Percentiles rank a stretch among this genome's conserved stretches.
These are phyloP conservation scores for Psilocybe sp. DNA, from an alignment of 768 basidiomycete genomes.

Conservation along the genomic window DNA sequence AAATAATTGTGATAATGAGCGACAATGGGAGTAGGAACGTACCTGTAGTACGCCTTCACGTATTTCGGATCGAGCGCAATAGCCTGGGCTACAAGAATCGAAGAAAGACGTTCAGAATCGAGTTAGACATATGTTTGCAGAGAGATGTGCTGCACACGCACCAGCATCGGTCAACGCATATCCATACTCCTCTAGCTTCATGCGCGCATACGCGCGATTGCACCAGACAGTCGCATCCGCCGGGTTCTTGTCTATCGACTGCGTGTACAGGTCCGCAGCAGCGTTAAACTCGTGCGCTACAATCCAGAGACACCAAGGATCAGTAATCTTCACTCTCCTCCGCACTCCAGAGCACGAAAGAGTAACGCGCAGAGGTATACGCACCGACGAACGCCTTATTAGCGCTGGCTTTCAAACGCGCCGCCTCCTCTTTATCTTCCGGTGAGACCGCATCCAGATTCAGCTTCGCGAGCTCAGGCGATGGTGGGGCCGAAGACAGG, in stretches of 20 bases:
- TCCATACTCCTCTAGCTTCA: constrained; percentile 91
- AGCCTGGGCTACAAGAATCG: constrained; percentile 58
- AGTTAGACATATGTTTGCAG: background rate
- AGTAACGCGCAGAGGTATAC: constrained; percentile 15
- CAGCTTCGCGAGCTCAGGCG: constrained; percentile 55
- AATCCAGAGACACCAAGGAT: background rate
- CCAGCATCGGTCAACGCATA: constrained; percentile 88
- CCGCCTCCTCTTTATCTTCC: constrained; percentile 65
- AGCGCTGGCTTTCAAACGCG: constrained; percentile 75
- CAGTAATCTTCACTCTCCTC: constrained; percentile 1
- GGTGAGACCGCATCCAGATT: constrained; percentile 60
- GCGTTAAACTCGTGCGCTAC: constrained; percentile 70
- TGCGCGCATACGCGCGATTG: constrained; percentile 89
- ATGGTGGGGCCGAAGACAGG: constrained; percentile 49
- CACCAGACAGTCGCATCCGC: constrained; percentile 89
- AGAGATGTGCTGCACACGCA: constrained; percentile 36
- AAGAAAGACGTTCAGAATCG: background rate
- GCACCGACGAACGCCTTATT: constrained; percentile 83
- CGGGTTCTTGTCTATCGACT: constrained; percentile 87
- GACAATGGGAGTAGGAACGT: constrained; percentile 17
- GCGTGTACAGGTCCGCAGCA: constrained; percentile 77
- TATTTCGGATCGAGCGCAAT: constrained; percentile 87
- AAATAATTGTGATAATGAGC: constrained; percentile 1
- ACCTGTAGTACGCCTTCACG: constrained; percentile 89
- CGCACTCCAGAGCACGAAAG: background rate